Evolutionary conservation across 371 early-diverging fungal species (phyloP), one percentile per base, ranked within the genome.

Genomic region (Dinochytrium kinnereticum): DNA sequence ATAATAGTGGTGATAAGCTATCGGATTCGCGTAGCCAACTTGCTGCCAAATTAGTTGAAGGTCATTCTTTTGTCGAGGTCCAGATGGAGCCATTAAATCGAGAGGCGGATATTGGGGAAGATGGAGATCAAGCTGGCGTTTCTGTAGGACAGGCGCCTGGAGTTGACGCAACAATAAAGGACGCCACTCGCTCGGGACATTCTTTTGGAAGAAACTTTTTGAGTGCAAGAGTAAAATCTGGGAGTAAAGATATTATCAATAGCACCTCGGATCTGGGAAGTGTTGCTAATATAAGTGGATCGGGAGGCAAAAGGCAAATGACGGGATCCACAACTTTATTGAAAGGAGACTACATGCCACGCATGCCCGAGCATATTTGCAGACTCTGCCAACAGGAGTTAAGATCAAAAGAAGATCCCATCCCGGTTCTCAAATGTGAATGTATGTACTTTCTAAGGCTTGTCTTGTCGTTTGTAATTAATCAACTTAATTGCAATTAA

Each of bases 321-420:
- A 5, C 66, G 7, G 66, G 66, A 17, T 37, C 66, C 17, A 26
- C 66, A 19, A 66, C 38, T 17, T 28, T 66, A 7, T 37, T 66
- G 36, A 76, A 76, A 61, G 76, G 76, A 15, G 76, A 72, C 38
- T 44, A 21, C 28, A 69, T 72, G 37, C 39, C 59, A 37, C 66
- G 51, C 33, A 17, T 51, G 64, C 76, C 76, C 2, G 76, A 76
- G 24, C 71, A 73, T 26, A 28, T 71, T 1, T 81, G 82, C 53
- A 24, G 76, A 40, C 34, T 74, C 21, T 81, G 82, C 53, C 64
- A 67, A 13, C 79, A 76, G 33, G 70, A 73, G 3, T 64, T 81
- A 31, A 34, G 40, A 1, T 49, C 59, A 17, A 39, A 51, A n/a
- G 74, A 73, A 31, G 55, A 59, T 15, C 28, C 49, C 28, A 38